These are phyloP conservation scores for Beauveria varroae DNA, from an alignment of 2,329 filamentous ascomycete genomes.

Conservation along the genomic window DNA sequence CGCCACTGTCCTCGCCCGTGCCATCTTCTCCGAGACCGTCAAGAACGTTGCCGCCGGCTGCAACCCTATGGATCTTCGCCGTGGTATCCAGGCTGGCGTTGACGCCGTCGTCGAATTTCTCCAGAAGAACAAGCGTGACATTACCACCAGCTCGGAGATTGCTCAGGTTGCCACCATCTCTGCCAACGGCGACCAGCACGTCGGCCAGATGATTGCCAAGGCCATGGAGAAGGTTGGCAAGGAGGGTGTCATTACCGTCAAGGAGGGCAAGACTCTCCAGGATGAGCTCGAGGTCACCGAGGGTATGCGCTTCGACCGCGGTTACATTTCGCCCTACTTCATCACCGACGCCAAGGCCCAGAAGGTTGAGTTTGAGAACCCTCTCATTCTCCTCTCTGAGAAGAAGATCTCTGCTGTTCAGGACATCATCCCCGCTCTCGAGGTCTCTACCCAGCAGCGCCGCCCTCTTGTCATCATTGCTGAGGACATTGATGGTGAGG, in stretches of 20 bases:
- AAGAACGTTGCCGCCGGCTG: slow-evolving; percentile 99
- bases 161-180: slow-evolving; percentile 97
- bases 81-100: slow-evolving; percentile 94
- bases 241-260: slow-evolving; percentile 99
- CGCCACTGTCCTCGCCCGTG: slow-evolving; percentile 90
- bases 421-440: slow-evolving; percentile 96
- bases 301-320: slow-evolving; percentile 99
- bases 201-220: slow-evolving; percentile 91
- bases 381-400: slow-evolving; percentile 94
- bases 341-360: slow-evolving; percentile 98
- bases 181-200: slow-evolving; percentile 92
- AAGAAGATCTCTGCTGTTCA: slow-evolving; percentile 99
- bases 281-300: slow-evolving; percentile 98
- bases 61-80: slow-evolving; percentile 98
- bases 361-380: slow-evolving; percentile 99
- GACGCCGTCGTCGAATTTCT: slow-evolving; percentile 92
- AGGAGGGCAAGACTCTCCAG: slow-evolving; percentile 97
- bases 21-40: slow-evolving; percentile 99
- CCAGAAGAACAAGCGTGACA: slow-evolving; percentile 92
- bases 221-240: slow-evolving; percentile 99
- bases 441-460: slow-evolving; percentile 91
- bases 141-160: slow-evolving; percentile 95
- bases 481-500: slow-evolving; percentile 98
- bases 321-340: slow-evolving; percentile 98
- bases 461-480: slow-evolving; percentile 97